Evolutionary conservation across 2,329 filamentous ascomycete species (phyloP).

Genomic region (Ophiostoma himal-ulmi): DNA sequence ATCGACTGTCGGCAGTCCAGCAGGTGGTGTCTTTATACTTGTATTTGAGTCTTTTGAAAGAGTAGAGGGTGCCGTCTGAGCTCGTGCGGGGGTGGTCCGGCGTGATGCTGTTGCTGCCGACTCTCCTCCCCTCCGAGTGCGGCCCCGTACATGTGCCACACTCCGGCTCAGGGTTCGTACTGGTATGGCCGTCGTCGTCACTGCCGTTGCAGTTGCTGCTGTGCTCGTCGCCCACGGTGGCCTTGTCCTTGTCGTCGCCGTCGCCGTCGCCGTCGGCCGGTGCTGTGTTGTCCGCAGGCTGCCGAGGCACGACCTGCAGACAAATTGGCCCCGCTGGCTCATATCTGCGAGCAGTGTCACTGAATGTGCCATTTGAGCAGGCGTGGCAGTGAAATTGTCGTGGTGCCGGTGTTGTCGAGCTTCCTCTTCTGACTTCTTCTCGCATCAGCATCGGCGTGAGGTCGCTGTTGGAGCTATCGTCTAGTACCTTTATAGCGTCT

Average conservation of each 20-base stretch:
- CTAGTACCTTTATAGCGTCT: not conserved
- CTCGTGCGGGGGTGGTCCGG: not conserved
- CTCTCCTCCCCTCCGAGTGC: not conserved
- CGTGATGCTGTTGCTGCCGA: not conserved
- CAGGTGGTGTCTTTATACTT: not conserved
- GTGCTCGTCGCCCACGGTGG: constrained; percentile 5
- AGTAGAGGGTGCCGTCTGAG: not conserved
- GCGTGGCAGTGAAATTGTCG: not conserved
- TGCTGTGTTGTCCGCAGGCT: constrained; percentile 20
- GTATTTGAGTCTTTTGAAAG: not conserved
- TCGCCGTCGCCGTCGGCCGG: constrained; percentile 5
- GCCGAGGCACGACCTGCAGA: constrained; percentile 27
- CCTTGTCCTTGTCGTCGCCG: not conserved
- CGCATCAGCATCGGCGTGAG: not conserved
- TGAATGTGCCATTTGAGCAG: constrained; percentile 21
- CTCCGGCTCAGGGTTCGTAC: constrained; percentile 13
- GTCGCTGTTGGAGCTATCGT: not conserved
- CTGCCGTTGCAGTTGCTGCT: not conserved
- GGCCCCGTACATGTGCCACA: constrained; percentile 8
- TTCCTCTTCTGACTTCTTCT: no score
- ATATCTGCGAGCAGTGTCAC: constrained; percentile 24
- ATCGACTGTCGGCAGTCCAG: not conserved
- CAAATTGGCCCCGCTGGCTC: constrained; percentile 22
- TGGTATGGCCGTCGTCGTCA: not conserved
- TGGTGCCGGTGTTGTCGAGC: not conserved